phyloP scores from a whole-genome alignment of 805 yeast genomes.

The Starmera pachycereana region DNA sequence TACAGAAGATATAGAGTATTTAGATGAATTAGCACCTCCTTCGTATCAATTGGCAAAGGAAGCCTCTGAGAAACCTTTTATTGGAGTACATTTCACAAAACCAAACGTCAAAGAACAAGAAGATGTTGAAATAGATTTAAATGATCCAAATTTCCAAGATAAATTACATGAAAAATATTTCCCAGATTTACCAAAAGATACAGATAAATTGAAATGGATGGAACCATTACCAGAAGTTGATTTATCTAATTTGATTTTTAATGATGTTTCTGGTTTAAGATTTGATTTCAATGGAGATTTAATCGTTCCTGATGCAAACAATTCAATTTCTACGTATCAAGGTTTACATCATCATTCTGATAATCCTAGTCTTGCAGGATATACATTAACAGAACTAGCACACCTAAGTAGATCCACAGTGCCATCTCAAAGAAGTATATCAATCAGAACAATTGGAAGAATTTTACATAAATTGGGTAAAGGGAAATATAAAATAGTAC shows the following conservation, averaged over 20 bases:
- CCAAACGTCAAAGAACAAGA: slow-evolving; percentile 28
- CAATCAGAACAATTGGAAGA: slow-evolving; percentile 82
- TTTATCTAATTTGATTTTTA: slow-evolving; percentile 20
- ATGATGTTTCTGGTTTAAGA: slow-evolving; percentile 58
- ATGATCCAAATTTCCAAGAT: slow-evolving; percentile 71
- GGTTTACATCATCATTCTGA: slow-evolving; percentile 92
- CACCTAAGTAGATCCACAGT: slow-evolving; percentile 70
- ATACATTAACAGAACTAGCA: slow-evolving; percentile 74
- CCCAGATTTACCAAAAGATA: slow-evolving; percentile 82
- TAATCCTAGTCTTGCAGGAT: slow-evolving; percentile 85
- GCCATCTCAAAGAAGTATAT: slow-evolving; percentile 78
- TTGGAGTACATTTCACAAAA: slow-evolving; percentile 58
- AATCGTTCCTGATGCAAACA: slow-evolving; percentile 45
- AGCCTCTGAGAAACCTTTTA: slow-evolving; percentile 31
- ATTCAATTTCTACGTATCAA: slow-evolving; percentile 35
- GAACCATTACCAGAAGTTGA: slow-evolving; percentile 43
- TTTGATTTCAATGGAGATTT: slow-evolving; percentile 84
- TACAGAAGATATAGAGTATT: slow-evolving; percentile 24
- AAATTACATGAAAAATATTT: slow-evolving; percentile 77
- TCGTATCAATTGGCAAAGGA: slow-evolving; percentile 36
- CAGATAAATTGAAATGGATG: slow-evolving; percentile 88
- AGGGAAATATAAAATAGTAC: slow-evolving; percentile 43
- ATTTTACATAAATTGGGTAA: slow-evolving; percentile 71
- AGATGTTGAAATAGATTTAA: slow-evolving; percentile 38
- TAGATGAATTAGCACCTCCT: slow-evolving; percentile 43